These are phyloP conservation scores for Venturia asperata DNA, from an alignment of 2,329 filamentous ascomycete species.

Conservation along the genomic window DNA sequence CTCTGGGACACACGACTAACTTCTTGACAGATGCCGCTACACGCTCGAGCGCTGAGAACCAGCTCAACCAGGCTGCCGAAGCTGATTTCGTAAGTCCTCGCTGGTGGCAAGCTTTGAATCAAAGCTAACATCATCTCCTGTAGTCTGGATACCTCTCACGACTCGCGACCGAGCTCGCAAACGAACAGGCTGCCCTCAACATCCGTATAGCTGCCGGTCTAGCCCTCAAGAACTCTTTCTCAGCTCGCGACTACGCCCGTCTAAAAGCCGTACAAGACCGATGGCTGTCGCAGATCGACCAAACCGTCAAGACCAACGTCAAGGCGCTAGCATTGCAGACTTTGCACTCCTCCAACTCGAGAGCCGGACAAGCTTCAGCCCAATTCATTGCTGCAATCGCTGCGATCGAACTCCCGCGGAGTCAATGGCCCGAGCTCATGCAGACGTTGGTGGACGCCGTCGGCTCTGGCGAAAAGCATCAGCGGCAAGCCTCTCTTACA, in stretches of 20 bases:
- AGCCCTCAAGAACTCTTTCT: conserved; percentile 96
- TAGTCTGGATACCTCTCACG: conserved; percentile 89
- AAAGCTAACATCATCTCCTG: conserved; percentile 5
- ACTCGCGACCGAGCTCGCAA: conserved; percentile 88
- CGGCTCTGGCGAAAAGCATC: conserved; percentile 72
- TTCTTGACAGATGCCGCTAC: conserved; percentile 66
- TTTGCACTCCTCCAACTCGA: conserved; percentile 67
- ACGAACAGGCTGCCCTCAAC: conserved; percentile 72
- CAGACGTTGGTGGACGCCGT: conserved; percentile 83
- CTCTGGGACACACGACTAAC: conserved; percentile 27
- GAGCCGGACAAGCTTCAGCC: conserved; percentile 81
- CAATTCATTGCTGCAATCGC: conserved; percentile 95
- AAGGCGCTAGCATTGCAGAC: conserved; percentile 89
- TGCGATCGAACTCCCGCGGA: conserved; percentile 83
- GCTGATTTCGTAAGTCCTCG: conserved; percentile 76
- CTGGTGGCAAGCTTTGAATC: background rate
- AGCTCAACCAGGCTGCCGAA: conserved; percentile 86
- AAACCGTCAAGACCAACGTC: conserved; percentile 75
- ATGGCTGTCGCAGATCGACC: conserved; percentile 80
- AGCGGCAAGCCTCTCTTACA: conserved; percentile 90
- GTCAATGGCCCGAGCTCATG: conserved; percentile 93
- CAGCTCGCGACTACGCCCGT: conserved; percentile 79
- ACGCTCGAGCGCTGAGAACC: conserved; percentile 87
- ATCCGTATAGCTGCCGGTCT: conserved; percentile 93
- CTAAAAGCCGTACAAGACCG: conserved; percentile 86